Evolutionary conservation across 495 filamentous ascomycete species (phyloP).

Genomic region (Penicillium ucsense): DNA sequence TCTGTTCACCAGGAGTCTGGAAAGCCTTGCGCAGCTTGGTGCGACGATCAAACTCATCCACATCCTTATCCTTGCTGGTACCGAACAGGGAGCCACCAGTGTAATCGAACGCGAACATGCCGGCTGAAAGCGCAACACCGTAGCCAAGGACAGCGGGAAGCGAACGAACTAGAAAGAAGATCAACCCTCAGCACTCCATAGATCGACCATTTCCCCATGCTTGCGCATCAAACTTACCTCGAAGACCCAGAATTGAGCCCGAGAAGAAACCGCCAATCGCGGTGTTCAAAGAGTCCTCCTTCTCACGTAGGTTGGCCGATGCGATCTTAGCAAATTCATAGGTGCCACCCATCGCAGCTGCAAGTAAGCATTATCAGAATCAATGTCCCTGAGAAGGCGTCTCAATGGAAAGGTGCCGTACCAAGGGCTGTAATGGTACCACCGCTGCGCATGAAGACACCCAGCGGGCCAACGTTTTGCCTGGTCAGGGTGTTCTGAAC

Average conservation of each 20-base stretch:
- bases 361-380: conserved; percentile 11
- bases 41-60: conserved; percentile 77
- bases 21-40: conserved; percentile 63
- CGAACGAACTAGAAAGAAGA: conserved; percentile 48
- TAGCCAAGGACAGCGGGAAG: conserved; percentile 73
- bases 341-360: conserved; percentile 70
- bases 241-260: conserved; percentile 56
- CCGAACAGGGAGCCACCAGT: conserved; percentile 59
- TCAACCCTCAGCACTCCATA: neutral
- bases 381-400: neutral
- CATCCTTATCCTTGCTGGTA: conserved; percentile 43
- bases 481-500: conserved; percentile 77
- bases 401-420: conserved; percentile 24
- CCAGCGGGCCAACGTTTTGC: conserved; percentile 65
- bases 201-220: neutral
- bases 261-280: conserved; percentile 66
- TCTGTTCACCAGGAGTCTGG: conserved; percentile 72
- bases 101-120: conserved; percentile 64
- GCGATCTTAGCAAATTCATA: conserved; percentile 68
- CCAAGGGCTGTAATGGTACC: conserved; percentile 56
- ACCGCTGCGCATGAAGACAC: conserved; percentile 65
- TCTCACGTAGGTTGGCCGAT: conserved; percentile 68
- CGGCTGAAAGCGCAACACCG: conserved; percentile 53
- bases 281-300: conserved; percentile 60
- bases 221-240: conserved; percentile 36